Conservation (phyloP, 371 early-diverging fungal genomes). For the Mortierella sp. region DNA sequence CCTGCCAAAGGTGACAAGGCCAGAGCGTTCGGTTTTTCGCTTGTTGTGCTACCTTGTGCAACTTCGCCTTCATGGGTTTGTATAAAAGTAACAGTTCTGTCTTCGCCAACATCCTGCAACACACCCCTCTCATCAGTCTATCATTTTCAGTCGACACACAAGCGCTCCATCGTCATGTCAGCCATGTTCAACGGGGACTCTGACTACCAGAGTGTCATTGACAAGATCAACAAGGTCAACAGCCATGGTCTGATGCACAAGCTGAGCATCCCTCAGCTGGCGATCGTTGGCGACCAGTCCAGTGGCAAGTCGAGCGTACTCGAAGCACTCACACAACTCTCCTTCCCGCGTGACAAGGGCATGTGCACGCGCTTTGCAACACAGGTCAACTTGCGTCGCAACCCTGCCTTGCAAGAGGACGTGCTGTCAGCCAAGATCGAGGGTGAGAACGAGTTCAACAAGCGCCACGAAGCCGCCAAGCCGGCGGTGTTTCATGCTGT, state of each 20-base stretch:
- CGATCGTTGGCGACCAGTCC: conserved; percentile 34
- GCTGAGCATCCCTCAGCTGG: conserved; percentile 23
- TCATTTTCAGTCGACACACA: too few relatives aligned
- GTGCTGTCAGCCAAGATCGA: conserved; percentile 34
- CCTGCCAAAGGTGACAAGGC: too few relatives aligned
- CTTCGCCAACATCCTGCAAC: too few relatives aligned
- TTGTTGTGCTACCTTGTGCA: too few relatives aligned
- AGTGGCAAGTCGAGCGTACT: conserved; percentile 40
- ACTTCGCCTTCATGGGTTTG: too few relatives aligned
- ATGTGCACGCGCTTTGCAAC: conserved; percentile 32
- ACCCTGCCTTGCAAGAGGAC: background rate
- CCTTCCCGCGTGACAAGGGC: conserved; percentile 23
- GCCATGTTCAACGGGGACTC: background rate
- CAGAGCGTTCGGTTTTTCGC: too few relatives aligned
- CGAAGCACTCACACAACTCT: conserved; percentile 27
- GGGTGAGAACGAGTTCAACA: conserved; percentile 27
- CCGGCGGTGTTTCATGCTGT: background rate
- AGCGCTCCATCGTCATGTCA: too few relatives aligned
- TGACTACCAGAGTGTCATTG: conserved; percentile 20
- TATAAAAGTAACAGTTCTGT: too few relatives aligned
- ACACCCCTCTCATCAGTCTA: too few relatives aligned
- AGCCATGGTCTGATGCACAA: conserved; percentile 7
- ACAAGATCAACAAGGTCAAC: conserved; percentile 20
- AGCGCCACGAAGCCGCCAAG: background rate
- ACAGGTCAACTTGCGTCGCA: conserved; percentile 20